These are phyloP conservation scores for Suillus plorans DNA, from an alignment of 768 basidiomycete species.

Conservation along the genomic window DNA sequence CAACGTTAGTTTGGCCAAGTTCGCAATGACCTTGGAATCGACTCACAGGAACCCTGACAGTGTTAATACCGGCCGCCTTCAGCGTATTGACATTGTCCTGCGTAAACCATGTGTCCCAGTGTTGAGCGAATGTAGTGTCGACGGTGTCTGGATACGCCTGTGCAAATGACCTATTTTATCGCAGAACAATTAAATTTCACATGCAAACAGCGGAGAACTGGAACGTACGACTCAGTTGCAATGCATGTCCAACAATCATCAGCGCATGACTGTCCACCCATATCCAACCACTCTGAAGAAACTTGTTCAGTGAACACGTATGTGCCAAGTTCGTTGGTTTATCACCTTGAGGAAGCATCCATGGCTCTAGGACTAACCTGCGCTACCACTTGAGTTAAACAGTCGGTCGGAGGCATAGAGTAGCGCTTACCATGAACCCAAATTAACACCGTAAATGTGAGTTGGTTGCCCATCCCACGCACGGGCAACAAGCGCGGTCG, in stretches of 20 bases:
- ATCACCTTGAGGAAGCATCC: conserved; percentile 75
- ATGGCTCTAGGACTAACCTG: conserved; percentile 77
- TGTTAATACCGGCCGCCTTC: conserved; percentile 59
- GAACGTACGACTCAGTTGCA: conserved; percentile 60
- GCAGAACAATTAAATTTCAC: not conserved
- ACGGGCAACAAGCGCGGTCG: conserved; percentile 14
- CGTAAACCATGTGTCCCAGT: conserved; percentile 79
- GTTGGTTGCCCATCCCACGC: conserved; percentile 20
- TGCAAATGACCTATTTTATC: conserved; percentile 50
- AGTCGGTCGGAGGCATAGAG: not conserved
- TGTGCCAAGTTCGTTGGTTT: not conserved
- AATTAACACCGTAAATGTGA: conserved; percentile 73
- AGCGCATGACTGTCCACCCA: conserved; percentile 67
- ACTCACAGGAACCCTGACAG: conserved; percentile 72
- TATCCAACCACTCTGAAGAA: conserved; percentile 59
- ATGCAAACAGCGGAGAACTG: not conserved
- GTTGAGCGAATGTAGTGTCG: conserved; percentile 57
- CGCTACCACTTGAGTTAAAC: conserved; percentile 9
- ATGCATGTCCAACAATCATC: conserved; percentile 62
- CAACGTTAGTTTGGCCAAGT: not conserved
- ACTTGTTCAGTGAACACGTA: not conserved
- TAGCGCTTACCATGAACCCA: conserved; percentile 57
- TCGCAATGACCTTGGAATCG: not conserved
- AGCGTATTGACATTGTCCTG: conserved; percentile 57
- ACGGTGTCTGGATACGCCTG: conserved; percentile 58